These are phyloP conservation scores for Vitis labrusca DNA, from an alignment of 164 flowering plant species.

Conservation along the genomic window DNA sequence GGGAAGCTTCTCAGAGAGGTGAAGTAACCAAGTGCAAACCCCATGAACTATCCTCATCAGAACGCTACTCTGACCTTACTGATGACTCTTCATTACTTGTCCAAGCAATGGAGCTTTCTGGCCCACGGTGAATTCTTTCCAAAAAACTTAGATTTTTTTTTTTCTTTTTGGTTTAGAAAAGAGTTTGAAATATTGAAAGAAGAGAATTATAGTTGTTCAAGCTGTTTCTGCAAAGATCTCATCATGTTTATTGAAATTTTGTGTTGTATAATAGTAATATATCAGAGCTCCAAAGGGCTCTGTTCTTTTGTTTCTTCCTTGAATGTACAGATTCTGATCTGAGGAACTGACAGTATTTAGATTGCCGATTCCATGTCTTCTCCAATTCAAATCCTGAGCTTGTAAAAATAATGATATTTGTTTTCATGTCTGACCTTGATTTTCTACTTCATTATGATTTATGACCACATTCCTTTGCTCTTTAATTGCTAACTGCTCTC, in stretches of 20 bases:
- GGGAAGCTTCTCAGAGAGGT: slow-evolving; percentile 73
- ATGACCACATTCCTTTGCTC: background rate
- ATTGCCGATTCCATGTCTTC: slow-evolving; percentile 6
- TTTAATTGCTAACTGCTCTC: too few relatives aligned
- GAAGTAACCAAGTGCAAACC: slow-evolving; percentile 48
- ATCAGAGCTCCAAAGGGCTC: slow-evolving; percentile 17
- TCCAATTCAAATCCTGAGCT: background rate
- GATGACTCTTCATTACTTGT: slow-evolving; percentile 70
- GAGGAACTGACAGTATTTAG: slow-evolving; percentile 18
- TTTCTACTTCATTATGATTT: too few relatives aligned
- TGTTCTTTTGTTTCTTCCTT: slow-evolving; percentile 3
- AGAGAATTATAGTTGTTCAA: slow-evolving; percentile 5
- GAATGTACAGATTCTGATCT: slow-evolving; percentile 30
- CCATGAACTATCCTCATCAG: slow-evolving; percentile 65
- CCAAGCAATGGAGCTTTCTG: slow-evolving; percentile 85
- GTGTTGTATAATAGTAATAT: slow-evolving; percentile 26
- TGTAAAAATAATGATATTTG: too few relatives aligned
- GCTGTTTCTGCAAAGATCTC: background rate
- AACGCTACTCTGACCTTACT: slow-evolving; percentile 75
- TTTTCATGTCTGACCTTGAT: too few relatives aligned
- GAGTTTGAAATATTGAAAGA: background rate
- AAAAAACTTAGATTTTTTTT: background rate
- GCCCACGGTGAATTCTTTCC: slow-evolving; percentile 52
- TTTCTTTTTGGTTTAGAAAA: background rate
- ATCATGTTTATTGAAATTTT: background rate